Evolutionary conservation across 2,329 filamentous ascomycete genomes (phyloP), one percentile per base, ranked within the genome.

Genomic region (Phyllosticta citribraziliensis): DNA sequence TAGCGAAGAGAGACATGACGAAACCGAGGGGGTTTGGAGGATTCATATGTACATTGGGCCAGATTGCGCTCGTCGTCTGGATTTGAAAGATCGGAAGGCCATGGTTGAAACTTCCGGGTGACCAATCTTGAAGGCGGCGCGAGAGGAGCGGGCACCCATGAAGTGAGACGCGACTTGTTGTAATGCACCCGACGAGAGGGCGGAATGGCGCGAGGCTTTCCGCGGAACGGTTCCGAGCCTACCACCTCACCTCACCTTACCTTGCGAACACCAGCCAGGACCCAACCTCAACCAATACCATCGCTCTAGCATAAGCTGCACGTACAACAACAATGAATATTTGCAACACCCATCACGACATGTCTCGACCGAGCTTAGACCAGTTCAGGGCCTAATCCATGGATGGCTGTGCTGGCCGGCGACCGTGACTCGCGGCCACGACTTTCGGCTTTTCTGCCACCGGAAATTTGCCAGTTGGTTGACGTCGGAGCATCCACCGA

Each of bases 1-100:
- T 52, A 22, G 59, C 19, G n/a, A 61, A 30, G 19, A 61, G n/a
- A 5, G 59, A 53, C 50, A 61, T 56, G 53, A 56, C 22, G 53
- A 56, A 24, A 47, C 12, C 5, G 17, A 56, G 25, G 24, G 58
- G 58, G 20, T 20, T 17, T 52, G 3, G 54, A 24, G 24, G 58
- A 53, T 52, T 61, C 58, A 56, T 61, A 61, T 56, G 58, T 24
- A 17, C 5, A 2, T n/a, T 22, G 22, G 22, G 22, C 17, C 51
- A 20, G n/a, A 52, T 52, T 20, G 5, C 11, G 51, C 19, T 52
- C 19, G 24, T 20, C 9, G 24, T 10, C 51, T 22, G 11, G 17
- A 52, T 14, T 20, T 52, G 51, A 52, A 25, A 52, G 19, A 52
- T 20, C 51, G 51, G 19, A 9, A 19, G 5, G 51, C 19, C 12